Conservation (phyloP, 2,329 filamentous ascomycete species). For the Celoporthe dispersa region DNA sequence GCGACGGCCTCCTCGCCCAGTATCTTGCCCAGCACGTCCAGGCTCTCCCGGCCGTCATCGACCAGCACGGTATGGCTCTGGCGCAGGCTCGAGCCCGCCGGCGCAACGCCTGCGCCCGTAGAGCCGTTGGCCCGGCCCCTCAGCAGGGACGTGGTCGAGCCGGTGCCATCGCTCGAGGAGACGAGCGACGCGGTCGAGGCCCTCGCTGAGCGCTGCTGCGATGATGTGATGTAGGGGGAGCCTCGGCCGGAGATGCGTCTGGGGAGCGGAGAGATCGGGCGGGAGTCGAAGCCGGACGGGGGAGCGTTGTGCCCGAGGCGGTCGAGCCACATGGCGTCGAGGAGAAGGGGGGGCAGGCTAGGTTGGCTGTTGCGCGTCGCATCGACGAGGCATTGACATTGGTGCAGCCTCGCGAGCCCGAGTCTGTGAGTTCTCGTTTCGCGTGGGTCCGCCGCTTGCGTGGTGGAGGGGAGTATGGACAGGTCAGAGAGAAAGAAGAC, state of each 20-base stretch:
- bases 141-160: slow-evolving; percentile 64
- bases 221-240: slow-evolving; percentile 26
- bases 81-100: slow-evolving; percentile 60
- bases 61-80: slow-evolving; percentile 42
- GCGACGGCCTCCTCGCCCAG: slow-evolving; percentile 34
- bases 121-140: slow-evolving; percentile 41
- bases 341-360: slow-evolving; percentile 2
- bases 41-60: slow-evolving; percentile 58
- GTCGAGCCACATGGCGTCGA: slow-evolving; percentile 30
- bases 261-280: slow-evolving; percentile 29
- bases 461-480: background rate
- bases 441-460: slow-evolving; percentile 15
- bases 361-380: slow-evolving; percentile 6
- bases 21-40: slow-evolving; percentile 40
- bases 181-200: slow-evolving; percentile 67
- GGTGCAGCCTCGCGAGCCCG: background rate
- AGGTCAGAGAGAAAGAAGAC: background rate
- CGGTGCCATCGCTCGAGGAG: slow-evolving; percentile 51
- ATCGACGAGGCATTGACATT: slow-evolving; percentile 2
- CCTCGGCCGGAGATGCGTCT: slow-evolving; percentile 24
- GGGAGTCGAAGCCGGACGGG: slow-evolving; percentile 22
- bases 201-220: slow-evolving; percentile 43
- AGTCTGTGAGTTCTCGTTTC: background rate
- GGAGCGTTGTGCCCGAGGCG: slow-evolving; percentile 21
- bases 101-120: slow-evolving; percentile 23